Base-by-base conservation (phyloP, 352 stramenopile genomes). In the Phytophthora multivora region DNA sequence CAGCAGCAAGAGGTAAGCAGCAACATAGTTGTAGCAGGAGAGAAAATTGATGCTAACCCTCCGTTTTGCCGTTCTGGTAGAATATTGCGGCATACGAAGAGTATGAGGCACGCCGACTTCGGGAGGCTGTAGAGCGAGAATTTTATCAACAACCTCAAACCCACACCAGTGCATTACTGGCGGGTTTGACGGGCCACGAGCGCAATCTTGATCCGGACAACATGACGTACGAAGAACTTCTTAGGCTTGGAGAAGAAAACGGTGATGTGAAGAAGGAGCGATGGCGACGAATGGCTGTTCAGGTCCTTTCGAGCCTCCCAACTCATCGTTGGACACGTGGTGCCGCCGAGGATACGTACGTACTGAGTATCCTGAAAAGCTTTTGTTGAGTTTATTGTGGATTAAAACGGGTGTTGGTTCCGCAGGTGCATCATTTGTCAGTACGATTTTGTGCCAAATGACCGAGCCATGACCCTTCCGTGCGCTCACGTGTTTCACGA, bases 161-260 rank as follows among this genome's bases (percentile, higher is more conserved):
- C 16, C 28, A 35, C 10, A 52, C 4, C 36, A 59, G 23, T n/a
- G 65, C 51, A 12, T n/a, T 51, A 15, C 23, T 68, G 5, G 69
- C 70, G 11, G 26, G 47, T 39, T 21, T 73, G 3, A 9, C 40
- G 18, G 25, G 21, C 19, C 59, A 71, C 3, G 52, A 59, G 3
- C 70, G 48, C 38, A 70, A 69, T 42, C 70, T 93, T n/a, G 84
- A 91, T 50, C 80, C 83, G 1, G 84, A 91, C 46, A 88, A 79
- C 59, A 93, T 93, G 84, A 86, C 75, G 9, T 93, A 93, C 69
- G 84, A 93, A 55, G 80, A 91, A 51, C 64, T 93, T 4, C 36
- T 93, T 33, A 68, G 82, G 23, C 70, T 93, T 4, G 84, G 83
- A 21, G 84, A 93, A 36, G 50, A 85, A 45, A 78, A 86, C 10